Evolutionary conservation across 345 rosid genomes (phyloP).

Genomic region (Pistacia integerrima): DNA sequence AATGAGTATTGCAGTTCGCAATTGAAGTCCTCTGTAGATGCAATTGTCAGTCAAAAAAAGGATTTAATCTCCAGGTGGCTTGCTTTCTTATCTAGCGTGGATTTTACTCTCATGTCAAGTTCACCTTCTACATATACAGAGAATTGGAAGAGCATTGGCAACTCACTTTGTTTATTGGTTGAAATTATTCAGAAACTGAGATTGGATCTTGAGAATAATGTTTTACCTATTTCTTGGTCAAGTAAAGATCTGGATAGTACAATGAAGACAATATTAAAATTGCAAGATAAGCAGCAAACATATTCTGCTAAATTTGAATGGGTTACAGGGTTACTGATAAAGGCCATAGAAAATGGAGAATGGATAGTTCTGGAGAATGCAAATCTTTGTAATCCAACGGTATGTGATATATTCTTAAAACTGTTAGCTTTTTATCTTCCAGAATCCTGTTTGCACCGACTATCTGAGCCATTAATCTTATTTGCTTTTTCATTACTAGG

Average conservation of each 20-base stretch:
- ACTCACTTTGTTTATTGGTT: conserved; percentile 47
- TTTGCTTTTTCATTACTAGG: conserved; percentile 44
- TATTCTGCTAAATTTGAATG: conserved; percentile 88
- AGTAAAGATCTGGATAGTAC: conserved; percentile 51
- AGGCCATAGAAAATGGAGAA: conserved; percentile 94
- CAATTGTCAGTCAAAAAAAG: conserved; percentile 38
- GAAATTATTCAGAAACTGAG: conserved; percentile 55
- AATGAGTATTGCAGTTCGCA: conserved; percentile 64
- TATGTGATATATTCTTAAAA: conserved; percentile 33
- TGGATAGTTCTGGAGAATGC: conserved; percentile 94
- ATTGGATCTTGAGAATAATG: conserved; percentile 39
- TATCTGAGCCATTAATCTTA: background rate
- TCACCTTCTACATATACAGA: conserved; percentile 31
- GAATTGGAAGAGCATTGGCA: conserved; percentile 32
- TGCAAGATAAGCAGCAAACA: conserved; percentile 49
- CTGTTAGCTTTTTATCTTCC: conserved; percentile 8
- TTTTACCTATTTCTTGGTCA: conserved; percentile 52
- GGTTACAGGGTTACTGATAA: conserved; percentile 78
- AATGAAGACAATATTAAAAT: conserved; percentile 50
- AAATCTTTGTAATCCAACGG: conserved; percentile 97
- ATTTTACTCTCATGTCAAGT: conserved; percentile 39
- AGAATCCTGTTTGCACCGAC: background rate
- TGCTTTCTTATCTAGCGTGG: conserved; percentile 47
- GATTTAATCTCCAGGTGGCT: conserved; percentile 68
- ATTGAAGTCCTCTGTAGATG: conserved; percentile 46